phyloP scores from a whole-genome alignment of 208 protist species.

The Herpetomonas tarakana region DNA sequence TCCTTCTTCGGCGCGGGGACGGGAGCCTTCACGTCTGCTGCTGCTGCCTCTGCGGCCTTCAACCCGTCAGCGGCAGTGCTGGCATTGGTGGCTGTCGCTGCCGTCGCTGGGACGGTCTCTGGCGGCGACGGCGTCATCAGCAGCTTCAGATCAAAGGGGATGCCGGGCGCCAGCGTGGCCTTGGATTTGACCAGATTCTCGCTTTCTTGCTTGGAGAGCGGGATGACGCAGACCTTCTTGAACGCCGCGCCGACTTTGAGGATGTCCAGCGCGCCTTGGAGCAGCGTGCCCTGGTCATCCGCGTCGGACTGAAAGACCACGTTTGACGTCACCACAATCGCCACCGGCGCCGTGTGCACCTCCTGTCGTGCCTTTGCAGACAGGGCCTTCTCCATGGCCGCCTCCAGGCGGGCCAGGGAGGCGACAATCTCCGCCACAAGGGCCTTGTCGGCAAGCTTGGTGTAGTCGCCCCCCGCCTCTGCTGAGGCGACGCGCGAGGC shows the following conservation, averaged over 20 bases:
- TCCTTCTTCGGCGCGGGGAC: too few species aligned
- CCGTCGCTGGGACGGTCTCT: too few species aligned
- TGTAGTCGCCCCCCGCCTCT: background rate
- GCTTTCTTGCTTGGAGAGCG: background rate
- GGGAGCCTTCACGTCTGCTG: too few species aligned
- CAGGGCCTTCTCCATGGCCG: background rate
- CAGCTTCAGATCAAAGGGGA: background rate
- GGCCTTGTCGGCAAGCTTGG: background rate
- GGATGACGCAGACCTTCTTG: background rate
- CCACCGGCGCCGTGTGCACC: background rate
- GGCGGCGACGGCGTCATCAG: too few species aligned
- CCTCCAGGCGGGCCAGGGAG: background rate
- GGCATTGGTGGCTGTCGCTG: too few species aligned
- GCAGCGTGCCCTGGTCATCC: background rate
- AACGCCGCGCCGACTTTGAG: background rate
- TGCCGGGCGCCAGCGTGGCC: background rate
- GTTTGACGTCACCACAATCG: background rate
- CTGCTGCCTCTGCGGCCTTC: too few species aligned
- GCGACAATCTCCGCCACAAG: background rate
- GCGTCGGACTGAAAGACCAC: background rate
- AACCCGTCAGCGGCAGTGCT: too few species aligned
- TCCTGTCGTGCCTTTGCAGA: background rate
- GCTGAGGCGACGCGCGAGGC: background rate
- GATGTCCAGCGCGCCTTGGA: background rate
- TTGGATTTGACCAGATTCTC: background rate